These are phyloP conservation scores for Stemphylium lycopersici DNA, from an alignment of 2,329 filamentous ascomycete species.

Conservation along the genomic window DNA sequence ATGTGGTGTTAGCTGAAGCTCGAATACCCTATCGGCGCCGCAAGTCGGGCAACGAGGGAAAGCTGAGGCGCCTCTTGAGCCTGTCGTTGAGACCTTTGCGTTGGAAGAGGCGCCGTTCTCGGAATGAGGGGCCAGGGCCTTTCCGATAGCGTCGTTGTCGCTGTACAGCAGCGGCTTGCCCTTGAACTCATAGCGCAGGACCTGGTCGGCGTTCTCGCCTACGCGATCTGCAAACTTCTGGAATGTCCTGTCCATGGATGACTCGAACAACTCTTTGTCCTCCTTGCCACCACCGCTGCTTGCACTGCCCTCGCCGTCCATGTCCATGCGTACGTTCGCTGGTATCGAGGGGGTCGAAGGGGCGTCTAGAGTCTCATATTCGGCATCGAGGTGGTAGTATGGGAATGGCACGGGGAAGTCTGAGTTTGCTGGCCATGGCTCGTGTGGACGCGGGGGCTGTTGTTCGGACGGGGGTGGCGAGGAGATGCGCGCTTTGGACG, in stretches of 20 bases:
- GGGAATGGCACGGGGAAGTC: slow-evolving; percentile 75
- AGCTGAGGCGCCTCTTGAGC: slow-evolving; percentile 40
- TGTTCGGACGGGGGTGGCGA: slow-evolving; percentile 46
- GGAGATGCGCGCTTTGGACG: slow-evolving; percentile 68
- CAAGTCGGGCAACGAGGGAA: slow-evolving; percentile 82
- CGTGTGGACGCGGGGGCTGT: slow-evolving; percentile 53
- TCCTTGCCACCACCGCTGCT: slow-evolving; percentile 46
- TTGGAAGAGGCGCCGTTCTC: slow-evolving; percentile 35
- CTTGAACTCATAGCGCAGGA: slow-evolving; percentile 57
- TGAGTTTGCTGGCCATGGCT: slow-evolving; percentile 76
- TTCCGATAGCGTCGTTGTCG: slow-evolving; percentile 75
- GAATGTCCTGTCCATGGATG: slow-evolving; percentile 56
- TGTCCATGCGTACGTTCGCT: slow-evolving; percentile 53
- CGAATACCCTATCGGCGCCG: slow-evolving; percentile 77
- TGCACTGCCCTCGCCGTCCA: slow-evolving; percentile 40
- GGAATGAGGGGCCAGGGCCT: slow-evolving; percentile 57
- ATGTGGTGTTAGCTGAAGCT: slow-evolving; percentile 90
- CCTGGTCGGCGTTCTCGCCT: slow-evolving; percentile 58
- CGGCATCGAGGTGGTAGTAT: slow-evolving; percentile 80
- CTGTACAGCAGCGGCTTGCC: slow-evolving; percentile 73
- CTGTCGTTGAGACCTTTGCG: slow-evolving; percentile 36
- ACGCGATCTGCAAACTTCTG: slow-evolving; percentile 60
- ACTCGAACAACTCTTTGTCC: slow-evolving; percentile 57
- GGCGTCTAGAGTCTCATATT: slow-evolving; percentile 82
- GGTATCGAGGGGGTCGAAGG: slow-evolving; percentile 58